phyloP scores from a whole-genome alignment of 2,329 filamentous ascomycete species.

The Fusarium annulatum region DNA sequence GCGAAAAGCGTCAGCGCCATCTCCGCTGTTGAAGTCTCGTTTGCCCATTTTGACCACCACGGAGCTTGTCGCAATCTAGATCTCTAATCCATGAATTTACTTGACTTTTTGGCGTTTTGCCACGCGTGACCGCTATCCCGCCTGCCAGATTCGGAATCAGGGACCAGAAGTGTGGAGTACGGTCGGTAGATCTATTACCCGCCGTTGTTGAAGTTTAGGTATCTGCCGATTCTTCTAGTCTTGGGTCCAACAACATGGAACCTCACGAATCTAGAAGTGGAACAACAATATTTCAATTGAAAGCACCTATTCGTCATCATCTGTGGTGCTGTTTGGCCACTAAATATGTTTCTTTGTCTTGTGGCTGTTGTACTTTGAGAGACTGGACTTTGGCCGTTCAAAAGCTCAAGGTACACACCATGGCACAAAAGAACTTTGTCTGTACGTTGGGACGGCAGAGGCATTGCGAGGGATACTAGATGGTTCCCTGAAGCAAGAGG shows the following conservation, averaged over 20 bases:
- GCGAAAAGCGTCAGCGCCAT: conserved; percentile 55
- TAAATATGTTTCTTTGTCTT: not conserved
- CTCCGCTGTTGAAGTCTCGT: conserved; percentile 53
- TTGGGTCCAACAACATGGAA: too few relatives aligned
- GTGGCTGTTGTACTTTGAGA: not conserved
- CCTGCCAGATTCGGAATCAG: conserved; percentile 35
- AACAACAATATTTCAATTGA: not conserved
- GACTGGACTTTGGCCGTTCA: not conserved
- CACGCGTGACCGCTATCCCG: conserved; percentile 47
- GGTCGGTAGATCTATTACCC: conserved; percentile 33
- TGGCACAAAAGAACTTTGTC: not conserved
- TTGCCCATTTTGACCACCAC: conserved; percentile 57
- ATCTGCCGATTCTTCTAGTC: not conserved
- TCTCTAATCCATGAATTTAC: conserved; percentile 32
- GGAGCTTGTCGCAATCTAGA: conserved; percentile 34
- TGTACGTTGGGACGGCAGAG: not conserved
- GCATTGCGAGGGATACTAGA: not conserved
- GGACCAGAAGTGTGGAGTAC: conserved; percentile 2
- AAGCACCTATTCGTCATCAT: not conserved
- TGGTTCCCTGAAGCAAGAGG: not conserved
- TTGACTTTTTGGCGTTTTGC: conserved; percentile 54
- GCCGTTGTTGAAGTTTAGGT: not conserved
- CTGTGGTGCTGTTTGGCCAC: not conserved
- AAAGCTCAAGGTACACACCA: not conserved
- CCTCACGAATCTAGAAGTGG: not conserved